A percentile compares a stretch with the other conserved stretches of the same genome.
Evolutionary conservation across 306 rosid genomes (phyloP).

Genomic region (Pterocarpus macrocarpus): DNA sequence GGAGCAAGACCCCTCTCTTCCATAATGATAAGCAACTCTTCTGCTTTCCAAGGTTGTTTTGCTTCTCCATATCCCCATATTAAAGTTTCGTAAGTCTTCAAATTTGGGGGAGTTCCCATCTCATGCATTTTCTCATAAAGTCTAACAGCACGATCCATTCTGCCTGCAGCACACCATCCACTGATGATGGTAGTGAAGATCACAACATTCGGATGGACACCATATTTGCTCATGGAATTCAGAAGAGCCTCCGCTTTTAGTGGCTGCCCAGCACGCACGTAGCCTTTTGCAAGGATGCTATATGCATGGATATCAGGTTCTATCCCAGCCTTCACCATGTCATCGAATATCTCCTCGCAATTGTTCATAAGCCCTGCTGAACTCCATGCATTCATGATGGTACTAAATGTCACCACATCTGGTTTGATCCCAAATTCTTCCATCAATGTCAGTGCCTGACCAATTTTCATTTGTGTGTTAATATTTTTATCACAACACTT

Average conservation of each 20-base stretch:
- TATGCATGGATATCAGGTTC: conserved; percentile 90
- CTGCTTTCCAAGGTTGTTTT: conserved; percentile 92
- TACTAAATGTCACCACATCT: conserved; percentile 95
- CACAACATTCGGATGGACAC: conserved; percentile 84
- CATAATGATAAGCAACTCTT: conserved; percentile 78
- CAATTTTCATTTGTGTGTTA: conserved; percentile 49
- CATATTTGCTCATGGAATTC: conserved; percentile 68
- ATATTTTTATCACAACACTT: conserved; percentile 19
- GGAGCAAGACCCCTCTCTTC: conserved; percentile 73
- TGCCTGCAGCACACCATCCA: conserved; percentile 88
- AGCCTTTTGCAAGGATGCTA: conserved; percentile 96
- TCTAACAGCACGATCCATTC: conserved; percentile 78
- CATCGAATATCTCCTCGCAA: conserved; percentile 82
- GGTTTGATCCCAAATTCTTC: conserved; percentile 91
- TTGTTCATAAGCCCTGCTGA: conserved; percentile 87
- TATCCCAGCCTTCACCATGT: conserved; percentile 78
- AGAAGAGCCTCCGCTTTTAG: conserved; percentile 78
- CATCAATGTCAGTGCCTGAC: conserved; percentile 89
- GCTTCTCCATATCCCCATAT: conserved; percentile 98
- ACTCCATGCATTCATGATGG: conserved; percentile 96
- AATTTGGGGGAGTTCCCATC: conserved; percentile 67
- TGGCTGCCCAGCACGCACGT: conserved; percentile 81
- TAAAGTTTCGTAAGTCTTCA: conserved; percentile 90
- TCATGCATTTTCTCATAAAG: conserved; percentile 69
- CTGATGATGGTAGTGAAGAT: conserved; percentile 95